Evolutionary conservation across 805 yeast genomes (phyloP), one percentile per base, ranked within the genome.

Genomic region (Limtongia smithiae): DNA sequence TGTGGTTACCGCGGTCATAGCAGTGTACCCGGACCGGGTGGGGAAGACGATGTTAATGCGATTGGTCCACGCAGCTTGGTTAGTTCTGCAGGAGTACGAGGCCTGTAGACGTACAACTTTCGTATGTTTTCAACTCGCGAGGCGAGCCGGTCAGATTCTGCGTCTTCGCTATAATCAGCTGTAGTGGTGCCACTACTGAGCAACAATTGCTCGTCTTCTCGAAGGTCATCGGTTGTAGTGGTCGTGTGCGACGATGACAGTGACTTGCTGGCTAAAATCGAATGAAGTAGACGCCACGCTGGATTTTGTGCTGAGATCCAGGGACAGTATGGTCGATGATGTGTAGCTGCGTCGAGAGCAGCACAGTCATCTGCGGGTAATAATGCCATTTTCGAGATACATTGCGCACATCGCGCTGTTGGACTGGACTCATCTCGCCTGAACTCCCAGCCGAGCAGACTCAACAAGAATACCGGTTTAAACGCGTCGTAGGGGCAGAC

Each of bases 261-360:
- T 15, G 12, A 3, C 21, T n/a, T 33, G 32, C 40, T 41, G 32
- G 32, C 25, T 20, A 49, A 22, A 14, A 54, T 47, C 11, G 55
- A 30, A 4, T 46, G 39, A 14, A 55, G 38, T 1, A 48, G 38
- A 6, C 31, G 34, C 53, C 57, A 54, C 12, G 54, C 56, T n/a
- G 49, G 59, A 12, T 25, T 31, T 8, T 45, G 24, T 8, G 30
- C 28, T 2, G 38, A 28, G 3, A 50, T 34, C 61, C 61, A 58
- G 2, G 61, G 60, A 30, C 61, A 58, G 38, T 58, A 58, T 11
- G 42, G 41, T 18, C 39, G 41, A 39, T 58, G 61, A 12, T 21
- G 37, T 9, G 24, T 12, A 24, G 37, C 35, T 7, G 35, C 41
- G 30, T 57, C 52, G 24, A 50, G 37, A 1, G 32, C 35, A 4